Conservation (phyloP, 2,329 filamentous ascomycete species). For the Lachnellula occidentalis region DNA sequence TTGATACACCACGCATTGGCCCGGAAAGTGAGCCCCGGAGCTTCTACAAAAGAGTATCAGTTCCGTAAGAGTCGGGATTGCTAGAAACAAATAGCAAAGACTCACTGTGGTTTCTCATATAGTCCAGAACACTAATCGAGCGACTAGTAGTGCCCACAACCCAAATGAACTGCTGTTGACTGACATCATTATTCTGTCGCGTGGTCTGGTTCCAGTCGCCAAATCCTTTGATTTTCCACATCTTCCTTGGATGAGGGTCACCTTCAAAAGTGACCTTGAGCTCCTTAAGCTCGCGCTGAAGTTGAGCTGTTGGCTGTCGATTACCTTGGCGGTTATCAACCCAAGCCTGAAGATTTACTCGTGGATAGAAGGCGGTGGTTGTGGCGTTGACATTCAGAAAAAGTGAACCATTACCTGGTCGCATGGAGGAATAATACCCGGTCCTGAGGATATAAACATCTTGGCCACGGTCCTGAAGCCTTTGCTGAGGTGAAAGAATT, state of each 20-base stretch:
- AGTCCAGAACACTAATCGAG: no score
- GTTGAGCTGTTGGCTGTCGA: neutral
- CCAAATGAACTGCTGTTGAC: no score
- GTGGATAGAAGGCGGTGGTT: conserved; percentile 12
- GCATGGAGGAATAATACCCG: conserved; percentile 13
- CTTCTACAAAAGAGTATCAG: neutral
- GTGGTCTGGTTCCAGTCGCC: no score
- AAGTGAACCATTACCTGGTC: conserved; percentile 9
- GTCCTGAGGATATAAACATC: neutral
- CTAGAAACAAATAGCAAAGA: no score
- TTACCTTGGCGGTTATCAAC: neutral
- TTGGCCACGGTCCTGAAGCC: neutral
- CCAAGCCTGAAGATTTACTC: conserved; percentile 2
- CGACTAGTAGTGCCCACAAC: no score
- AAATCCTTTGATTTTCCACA: neutral
- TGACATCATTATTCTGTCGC: no score
- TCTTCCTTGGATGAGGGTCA: neutral
- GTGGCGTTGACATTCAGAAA: conserved; percentile 12
- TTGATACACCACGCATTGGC: neutral
- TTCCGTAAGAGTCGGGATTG: no score
- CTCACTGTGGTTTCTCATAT: neutral
- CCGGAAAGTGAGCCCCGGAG: neutral
- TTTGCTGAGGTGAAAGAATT: no score
- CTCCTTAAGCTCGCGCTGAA: neutral
- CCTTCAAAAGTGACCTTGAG: neutral